Conservation (phyloP, 2,329 filamentous ascomycete genomes). For the Aspergillus clavatus region DNA sequence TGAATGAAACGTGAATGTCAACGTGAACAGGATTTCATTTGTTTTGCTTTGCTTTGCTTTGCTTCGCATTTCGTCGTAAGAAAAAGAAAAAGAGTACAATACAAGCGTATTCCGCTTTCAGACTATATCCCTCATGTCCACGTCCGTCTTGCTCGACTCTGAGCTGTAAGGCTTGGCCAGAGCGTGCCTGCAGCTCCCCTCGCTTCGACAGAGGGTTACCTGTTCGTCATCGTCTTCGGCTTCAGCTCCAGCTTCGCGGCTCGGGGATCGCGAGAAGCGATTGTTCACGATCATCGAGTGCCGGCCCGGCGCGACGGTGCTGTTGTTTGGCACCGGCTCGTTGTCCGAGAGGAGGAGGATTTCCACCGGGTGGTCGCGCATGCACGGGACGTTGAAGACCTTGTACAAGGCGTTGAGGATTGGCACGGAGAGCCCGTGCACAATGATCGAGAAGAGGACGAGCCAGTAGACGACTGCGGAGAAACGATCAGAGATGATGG, state of each 20-base stretch:
- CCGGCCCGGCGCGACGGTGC: slow-evolving; percentile 21
- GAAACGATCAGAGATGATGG: slow-evolving; percentile 1
- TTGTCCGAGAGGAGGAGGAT: slow-evolving; percentile 31
- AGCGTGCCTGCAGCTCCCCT: slow-evolving; percentile 4
- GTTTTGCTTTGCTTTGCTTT: too few species aligned
- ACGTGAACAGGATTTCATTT: too few species aligned
- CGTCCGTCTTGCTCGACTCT: slow-evolving; percentile 1
- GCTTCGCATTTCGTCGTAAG: too few species aligned
- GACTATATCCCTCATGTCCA: slow-evolving; percentile 9
- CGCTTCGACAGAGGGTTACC: slow-evolving; percentile 9
- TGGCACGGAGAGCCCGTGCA: slow-evolving; percentile 39
- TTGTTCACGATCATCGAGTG: slow-evolving; percentile 34
- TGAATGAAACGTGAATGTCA: slow-evolving; percentile 2
- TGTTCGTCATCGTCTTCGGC: slow-evolving; percentile 11
- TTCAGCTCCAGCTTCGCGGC: slow-evolving; percentile 9
- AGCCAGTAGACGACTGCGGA: slow-evolving; percentile 45
- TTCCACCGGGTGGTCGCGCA: slow-evolving; percentile 33
- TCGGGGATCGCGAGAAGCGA: slow-evolving; percentile 25
- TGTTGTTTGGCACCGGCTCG: slow-evolving; percentile 34
- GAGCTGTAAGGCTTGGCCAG: not conserved
- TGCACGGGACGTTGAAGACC: slow-evolving; percentile 23
- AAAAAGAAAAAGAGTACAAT: too few species aligned
- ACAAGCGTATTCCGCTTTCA: too few species aligned
- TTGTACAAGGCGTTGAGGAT: slow-evolving; percentile 31
- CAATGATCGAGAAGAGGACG: slow-evolving; percentile 38